Base-by-base conservation (phyloP, 2,329 filamentous ascomycete genomes). In the Diaporthe longicolla region DNA sequence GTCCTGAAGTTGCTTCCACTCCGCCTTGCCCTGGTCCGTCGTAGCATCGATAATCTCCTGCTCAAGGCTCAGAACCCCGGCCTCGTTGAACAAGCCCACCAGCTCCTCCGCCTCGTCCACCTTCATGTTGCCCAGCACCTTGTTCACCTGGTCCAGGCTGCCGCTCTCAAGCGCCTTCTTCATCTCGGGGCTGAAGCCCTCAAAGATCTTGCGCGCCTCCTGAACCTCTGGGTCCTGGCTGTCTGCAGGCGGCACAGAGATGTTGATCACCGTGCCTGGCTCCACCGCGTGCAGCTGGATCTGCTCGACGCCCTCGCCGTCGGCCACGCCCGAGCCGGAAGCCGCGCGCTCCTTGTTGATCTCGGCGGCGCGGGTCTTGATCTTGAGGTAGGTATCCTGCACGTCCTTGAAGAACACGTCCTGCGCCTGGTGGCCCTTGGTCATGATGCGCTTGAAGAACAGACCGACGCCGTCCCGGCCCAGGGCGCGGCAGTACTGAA, bases 211-310 rank as follows among this genome's bases (percentile, higher is more conserved):
- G 57, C 96, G 89, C 0, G 91, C 91, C 75, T 88, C 86, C 76
- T 92, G 87, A 70, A 88, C 88, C 70, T 89, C 91, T 1, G 90
- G 89, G 70, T 95, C 91, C 32, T 91, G 88, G 78, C 92, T 93
- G 32, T 90, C 87, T 52, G 88, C 87, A 0, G 93, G 87, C 17
- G 97, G 96, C 52, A 97, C 93, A 71, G 85, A 90, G 83, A 98
- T 98, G 81, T 94, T 94, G 82, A 99, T 98, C 75, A 94, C 93
- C 4, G 96, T 98, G 63, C 93, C 93, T 0, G 96, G 96, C 82
- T 98, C 95, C 15, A 99, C 95, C 19, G 97, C 96, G 82, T 99
- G 97, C 61, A 99, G 89, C 84, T 99, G 97, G 78, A 99, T 99
- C 83, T 98, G 96, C 85, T 99, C 97, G 13, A 97, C 93, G 26